phyloP scores from a whole-genome alignment of 257 asterid genomes.

The Lantana camara region DNA sequence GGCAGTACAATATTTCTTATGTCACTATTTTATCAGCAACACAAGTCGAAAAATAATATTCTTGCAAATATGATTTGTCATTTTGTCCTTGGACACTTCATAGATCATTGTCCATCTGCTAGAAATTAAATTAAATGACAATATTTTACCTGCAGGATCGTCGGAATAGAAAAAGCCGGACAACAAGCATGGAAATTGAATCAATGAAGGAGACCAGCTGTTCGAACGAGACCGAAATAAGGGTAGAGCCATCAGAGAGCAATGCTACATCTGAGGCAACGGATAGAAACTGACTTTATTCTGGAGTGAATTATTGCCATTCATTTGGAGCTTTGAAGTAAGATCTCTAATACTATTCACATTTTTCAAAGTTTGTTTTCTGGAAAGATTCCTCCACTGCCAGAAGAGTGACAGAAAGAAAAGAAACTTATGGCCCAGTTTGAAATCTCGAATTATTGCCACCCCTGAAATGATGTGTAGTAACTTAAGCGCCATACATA shows the following conservation, averaged over 20 bases:
- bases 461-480: conserved; percentile 33
- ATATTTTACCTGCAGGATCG: conserved; percentile 55
- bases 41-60: not conserved
- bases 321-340: conserved; percentile 34
- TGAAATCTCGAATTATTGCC: conserved; percentile 43
- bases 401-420: conserved; percentile 33
- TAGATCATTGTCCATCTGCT: not conserved
- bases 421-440: conserved; percentile 30
- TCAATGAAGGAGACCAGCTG: conserved; percentile 57
- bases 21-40: not conserved
- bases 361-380: conserved; percentile 40
- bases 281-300: conserved; percentile 46
- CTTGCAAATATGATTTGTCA: not conserved
- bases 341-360: conserved; percentile 32
- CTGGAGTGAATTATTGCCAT: conserved; percentile 32
- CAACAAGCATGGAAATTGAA: conserved; percentile 76
- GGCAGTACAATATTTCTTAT: not conserved
- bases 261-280: conserved; percentile 48
- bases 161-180: conserved; percentile 61
- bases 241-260: conserved; percentile 42
- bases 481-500: conserved; percentile 12
- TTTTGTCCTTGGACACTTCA: not conserved
- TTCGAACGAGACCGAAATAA: conserved; percentile 51
- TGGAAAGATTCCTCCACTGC: conserved; percentile 52
- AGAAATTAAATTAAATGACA: too few species aligned